These are phyloP conservation scores for Fraxinus americana DNA, from an alignment of 257 asterid genomes.

Conservation along the genomic window DNA sequence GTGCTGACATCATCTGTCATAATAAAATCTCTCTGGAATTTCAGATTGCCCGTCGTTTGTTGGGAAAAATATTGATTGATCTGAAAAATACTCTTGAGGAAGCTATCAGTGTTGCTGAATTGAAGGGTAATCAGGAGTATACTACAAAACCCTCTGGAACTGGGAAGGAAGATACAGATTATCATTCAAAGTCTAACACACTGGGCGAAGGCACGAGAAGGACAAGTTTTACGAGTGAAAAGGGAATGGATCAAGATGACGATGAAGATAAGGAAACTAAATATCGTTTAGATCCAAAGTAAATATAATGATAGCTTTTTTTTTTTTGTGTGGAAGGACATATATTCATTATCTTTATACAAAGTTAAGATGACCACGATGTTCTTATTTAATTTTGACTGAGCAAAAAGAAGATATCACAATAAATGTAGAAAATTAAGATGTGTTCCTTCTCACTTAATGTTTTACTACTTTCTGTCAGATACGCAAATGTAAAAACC, in stretches of 20 bases:
- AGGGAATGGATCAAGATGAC: conserved; percentile 79
- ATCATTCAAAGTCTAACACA: conserved; percentile 43
- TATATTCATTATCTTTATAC: conserved; percentile 1
- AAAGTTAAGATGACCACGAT: background rate
- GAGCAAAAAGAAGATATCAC: conserved; percentile 2
- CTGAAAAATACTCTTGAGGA: conserved; percentile 87
- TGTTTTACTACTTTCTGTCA: conserved; percentile 30
- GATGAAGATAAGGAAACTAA: conserved; percentile 91
- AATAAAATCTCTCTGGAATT: background rate
- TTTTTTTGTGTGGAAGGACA: conserved; percentile 14
- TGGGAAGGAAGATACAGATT: conserved; percentile 64
- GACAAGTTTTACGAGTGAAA: conserved; percentile 82
- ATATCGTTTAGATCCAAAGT: conserved; percentile 95
- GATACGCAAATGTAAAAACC: conserved; percentile 86
- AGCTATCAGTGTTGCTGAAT: conserved; percentile 82
- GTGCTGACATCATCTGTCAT: background rate
- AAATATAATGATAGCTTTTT: conserved; percentile 20
- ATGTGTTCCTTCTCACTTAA: conserved; percentile 9
- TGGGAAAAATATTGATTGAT: conserved; percentile 90
- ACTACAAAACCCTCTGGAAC: conserved; percentile 33
- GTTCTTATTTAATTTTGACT: conserved; percentile 12
- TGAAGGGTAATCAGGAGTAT: conserved; percentile 66
- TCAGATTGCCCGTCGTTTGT: conserved; percentile 91
- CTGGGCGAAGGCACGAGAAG: conserved; percentile 66
- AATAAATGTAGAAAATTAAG: conserved; percentile 9